Base-by-base conservation (phyloP, 1,284 basidiomycete genomes). In the Phlebopus sp. region DNA sequence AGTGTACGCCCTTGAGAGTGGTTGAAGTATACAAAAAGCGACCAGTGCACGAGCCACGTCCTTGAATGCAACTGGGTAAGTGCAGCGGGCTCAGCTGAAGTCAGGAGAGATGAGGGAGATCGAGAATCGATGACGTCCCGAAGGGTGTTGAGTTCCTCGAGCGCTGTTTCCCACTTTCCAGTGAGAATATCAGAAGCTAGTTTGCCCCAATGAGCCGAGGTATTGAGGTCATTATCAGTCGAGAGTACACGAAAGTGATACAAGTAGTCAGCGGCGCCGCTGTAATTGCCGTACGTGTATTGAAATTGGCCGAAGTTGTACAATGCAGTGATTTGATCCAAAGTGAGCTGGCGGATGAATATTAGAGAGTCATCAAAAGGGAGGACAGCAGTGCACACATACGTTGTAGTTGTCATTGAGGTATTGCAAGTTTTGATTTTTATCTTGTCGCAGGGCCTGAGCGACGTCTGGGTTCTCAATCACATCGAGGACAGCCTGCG, bases 261-360 rank as follows among this genome's bases (percentile, higher is more conserved):
- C 47, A 99, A 82, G 73, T 97, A 98, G 70, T 97, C 94, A 45
- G 94, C 93, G 17, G 97, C 94, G 52, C 91, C 91, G 57, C 84
- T 88, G 77, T 99, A 99, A 69, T 94, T 92, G 47, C 97, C 96
- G 66, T 92, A 92, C 30, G 94, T 92, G 75, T 93, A 99, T 72
- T 97, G 94, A 77, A 95, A 98, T 68, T 98, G 89, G 48, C 96
- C 97, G 70, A 96, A 98, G 71, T 93, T 93, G 78, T 99, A 99
- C 8, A 99, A 79, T 2, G 92, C 91, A 43, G 88, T 91, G 69
- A 99, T 97, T 82, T 97, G 92, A 53, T 97, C 93, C 49, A 90
- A 74, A 23, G 90, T 94, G 53, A 99, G 84, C 90, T 96, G 63
- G 7, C 19, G 21, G 42, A 15, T 52, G 42, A 39, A 34, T 44